Conservation (phyloP, 345 rosid species). For the Psidium friedrichsthalianum region DNA sequence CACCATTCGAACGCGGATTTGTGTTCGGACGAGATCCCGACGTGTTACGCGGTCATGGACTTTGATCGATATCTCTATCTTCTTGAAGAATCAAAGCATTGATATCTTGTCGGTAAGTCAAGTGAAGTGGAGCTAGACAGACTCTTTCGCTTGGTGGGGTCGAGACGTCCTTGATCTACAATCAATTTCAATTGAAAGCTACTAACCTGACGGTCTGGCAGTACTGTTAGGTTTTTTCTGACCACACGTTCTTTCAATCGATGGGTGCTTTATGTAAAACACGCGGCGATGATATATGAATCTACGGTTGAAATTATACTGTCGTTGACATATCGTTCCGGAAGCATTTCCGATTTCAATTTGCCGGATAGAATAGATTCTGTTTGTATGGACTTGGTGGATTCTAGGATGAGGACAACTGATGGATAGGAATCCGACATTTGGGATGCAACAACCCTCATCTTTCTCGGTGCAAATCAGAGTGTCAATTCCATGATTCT, state of each 20-base stretch:
- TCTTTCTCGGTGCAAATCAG: background rate
- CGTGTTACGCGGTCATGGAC: background rate
- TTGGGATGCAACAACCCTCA: background rate
- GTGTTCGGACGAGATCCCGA: background rate
- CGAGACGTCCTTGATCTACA: background rate
- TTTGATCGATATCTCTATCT: background rate
- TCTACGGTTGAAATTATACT: too few relatives aligned
- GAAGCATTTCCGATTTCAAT: background rate
- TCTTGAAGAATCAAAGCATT: background rate
- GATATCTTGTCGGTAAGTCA: background rate
- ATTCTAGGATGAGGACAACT: background rate
- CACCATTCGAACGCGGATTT: background rate
- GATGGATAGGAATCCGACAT: background rate
- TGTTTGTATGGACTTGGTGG: background rate
- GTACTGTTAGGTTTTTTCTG: too few relatives aligned
- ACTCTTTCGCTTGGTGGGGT: background rate
- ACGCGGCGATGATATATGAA: too few relatives aligned
- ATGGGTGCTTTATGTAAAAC: too few relatives aligned
- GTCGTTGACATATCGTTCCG: too few relatives aligned
- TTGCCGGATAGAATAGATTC: background rate
- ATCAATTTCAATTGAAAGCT: background rate
- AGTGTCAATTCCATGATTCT: background rate
- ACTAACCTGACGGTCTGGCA: too few relatives aligned
- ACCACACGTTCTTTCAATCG: too few relatives aligned
- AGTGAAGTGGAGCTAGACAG: background rate